Base-by-base conservation (phyloP, 768 basidiomycete species). In the Imleria badia region DNA sequence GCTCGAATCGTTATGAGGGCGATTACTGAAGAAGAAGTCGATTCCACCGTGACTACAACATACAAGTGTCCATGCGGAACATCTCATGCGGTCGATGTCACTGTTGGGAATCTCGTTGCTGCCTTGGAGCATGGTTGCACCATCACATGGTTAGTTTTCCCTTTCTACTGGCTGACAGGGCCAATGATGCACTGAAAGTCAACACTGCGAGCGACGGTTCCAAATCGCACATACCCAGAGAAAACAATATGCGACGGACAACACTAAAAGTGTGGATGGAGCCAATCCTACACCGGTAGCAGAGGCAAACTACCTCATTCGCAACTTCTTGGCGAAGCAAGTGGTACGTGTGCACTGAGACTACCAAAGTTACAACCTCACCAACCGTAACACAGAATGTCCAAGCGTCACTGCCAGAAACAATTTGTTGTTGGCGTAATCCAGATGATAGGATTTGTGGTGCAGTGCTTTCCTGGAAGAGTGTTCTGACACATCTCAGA, bases 261-360 rank as follows among this genome's bases (percentile, higher is more conserved):
- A 20, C 20, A 20, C 8, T 14, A 23, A 1, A 10, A 19, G 15
- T 22, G 47, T 17, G 14, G n/a, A 20, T 11, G 10, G 8, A 20
- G 3, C 4, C 15, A 29, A 6, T 15, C 9, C 19, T 5, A 19
- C 19, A 11, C 20, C 7, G 1, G 3, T 2, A 0, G 22, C 13
- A n/a, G 44, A 58, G 17, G 30, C 35, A 30, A 43, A 22, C 7
- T 7, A 34, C 22, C 57, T 58, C 13, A 39, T 58, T 51, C 48
- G 45, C 1, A 51, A 51, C 11, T 47, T 58, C 20, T 2, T 56
- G 3, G 44, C 20, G n/a, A 55, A 45, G 29, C 30, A 40, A 20
- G 39, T 56, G 30, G 51, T 54, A 7, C 11, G 51, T 53, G 3
- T 11, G 8, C 22, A 34, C 6, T 23, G 13, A 14, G 44, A 14